Evolutionary conservation across 2,329 filamentous ascomycete species (phyloP).

Genomic region (Hymenoscyphus fraxineus): DNA sequence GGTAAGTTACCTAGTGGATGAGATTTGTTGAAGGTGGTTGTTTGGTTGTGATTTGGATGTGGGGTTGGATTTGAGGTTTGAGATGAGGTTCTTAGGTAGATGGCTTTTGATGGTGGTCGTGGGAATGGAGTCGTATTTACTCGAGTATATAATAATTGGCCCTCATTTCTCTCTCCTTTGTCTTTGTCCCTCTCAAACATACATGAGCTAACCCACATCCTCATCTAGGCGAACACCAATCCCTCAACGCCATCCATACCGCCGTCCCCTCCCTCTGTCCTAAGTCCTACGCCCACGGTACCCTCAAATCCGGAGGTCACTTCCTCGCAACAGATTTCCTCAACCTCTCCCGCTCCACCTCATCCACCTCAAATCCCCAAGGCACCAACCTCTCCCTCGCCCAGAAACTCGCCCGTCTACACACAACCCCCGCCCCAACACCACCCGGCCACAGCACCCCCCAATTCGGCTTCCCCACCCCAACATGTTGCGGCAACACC

Average conservation of each 20-base stretch:
- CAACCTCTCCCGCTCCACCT: constrained; percentile 48
- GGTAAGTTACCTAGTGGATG: constrained; percentile 40
- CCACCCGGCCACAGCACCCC: constrained; percentile 55
- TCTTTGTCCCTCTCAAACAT: not conserved
- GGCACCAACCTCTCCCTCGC: constrained; percentile 56
- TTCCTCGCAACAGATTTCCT: constrained; percentile 79
- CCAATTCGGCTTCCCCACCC: constrained; percentile 77
- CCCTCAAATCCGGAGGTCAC: constrained; percentile 39
- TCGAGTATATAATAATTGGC: too few relatives aligned
- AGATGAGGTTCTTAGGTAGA: not conserved
- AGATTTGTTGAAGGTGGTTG: not conserved
- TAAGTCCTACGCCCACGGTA: constrained; percentile 67
- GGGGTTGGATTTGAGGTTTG: not conserved
- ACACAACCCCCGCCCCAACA: constrained; percentile 68
- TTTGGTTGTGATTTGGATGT: constrained; percentile 9
- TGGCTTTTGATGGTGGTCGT: not conserved
- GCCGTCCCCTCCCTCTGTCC: constrained; percentile 74
- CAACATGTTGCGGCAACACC: constrained; percentile 84
- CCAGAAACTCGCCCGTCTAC: constrained; percentile 72
- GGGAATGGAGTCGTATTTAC: too few relatives aligned
- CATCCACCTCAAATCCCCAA: constrained; percentile 33
- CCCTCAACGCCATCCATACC: constrained; percentile 74
- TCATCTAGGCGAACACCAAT: constrained; percentile 68
- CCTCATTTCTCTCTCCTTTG: not conserved
- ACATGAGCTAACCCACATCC: not conserved